Percentiles rank a stretch among this genome's conserved stretches.
Conservation (phyloP, 768 basidiomycete genomes). For the Tricholoma matsutake region DNA sequence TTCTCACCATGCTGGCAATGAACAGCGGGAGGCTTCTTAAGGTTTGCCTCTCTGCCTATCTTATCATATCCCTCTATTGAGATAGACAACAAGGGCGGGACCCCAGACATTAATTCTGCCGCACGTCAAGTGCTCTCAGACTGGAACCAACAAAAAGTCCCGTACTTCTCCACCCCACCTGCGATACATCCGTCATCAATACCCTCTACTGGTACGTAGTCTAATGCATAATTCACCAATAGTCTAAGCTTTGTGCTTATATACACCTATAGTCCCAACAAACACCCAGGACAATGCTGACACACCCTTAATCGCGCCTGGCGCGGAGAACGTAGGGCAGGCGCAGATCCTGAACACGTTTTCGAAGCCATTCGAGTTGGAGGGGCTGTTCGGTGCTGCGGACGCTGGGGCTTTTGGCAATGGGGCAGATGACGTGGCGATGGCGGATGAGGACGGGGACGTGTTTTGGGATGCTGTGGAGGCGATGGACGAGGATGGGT, state of each 20-base stretch:
- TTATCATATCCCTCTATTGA: background rate
- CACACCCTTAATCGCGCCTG: constrained; percentile 49
- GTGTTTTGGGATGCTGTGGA: constrained; percentile 42
- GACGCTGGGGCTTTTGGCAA: constrained; percentile 78
- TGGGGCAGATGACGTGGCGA: constrained; percentile 38
- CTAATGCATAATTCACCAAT: background rate
- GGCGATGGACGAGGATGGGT: constrained; percentile 42
- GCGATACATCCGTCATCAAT: constrained; percentile 73
- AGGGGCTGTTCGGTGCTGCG: constrained; percentile 75
- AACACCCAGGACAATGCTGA: constrained; percentile 23
- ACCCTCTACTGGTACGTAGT: constrained; percentile 43
- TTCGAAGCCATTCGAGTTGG: constrained; percentile 75
- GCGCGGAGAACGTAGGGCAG: constrained; percentile 78
- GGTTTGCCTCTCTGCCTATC: constrained; percentile 34
- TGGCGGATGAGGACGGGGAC: constrained; percentile 43
- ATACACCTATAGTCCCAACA: constrained; percentile 18
- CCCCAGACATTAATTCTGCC: constrained; percentile 80
- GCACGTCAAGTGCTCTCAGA: constrained; percentile 83
- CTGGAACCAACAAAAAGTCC: constrained; percentile 97
- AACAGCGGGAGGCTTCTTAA: constrained; percentile 82
- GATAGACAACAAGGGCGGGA: constrained; percentile 62
- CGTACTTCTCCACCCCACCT: constrained; percentile 83
- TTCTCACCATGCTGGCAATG: constrained; percentile 87
- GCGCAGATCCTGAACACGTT: constrained; percentile 72
- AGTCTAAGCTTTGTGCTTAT: background rate